Base-by-base conservation (phyloP, 495 filamentous ascomycete species). In the Hypoxylon crocopeplum region DNA sequence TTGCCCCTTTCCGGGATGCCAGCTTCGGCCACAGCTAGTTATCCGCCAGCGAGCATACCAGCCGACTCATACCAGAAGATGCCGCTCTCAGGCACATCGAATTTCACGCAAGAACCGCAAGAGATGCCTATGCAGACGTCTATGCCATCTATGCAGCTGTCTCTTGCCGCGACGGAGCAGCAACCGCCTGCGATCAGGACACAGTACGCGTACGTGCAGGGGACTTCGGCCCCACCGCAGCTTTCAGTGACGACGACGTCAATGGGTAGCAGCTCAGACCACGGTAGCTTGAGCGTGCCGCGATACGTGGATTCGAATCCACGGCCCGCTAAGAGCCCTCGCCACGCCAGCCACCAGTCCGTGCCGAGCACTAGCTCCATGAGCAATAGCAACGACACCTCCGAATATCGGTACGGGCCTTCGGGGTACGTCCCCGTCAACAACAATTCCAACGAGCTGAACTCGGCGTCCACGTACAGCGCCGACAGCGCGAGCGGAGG, bases 281-380 rank as follows among this genome's bases (percentile, higher is more conserved):
- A 75, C 62, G 68, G 67, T 62, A 68, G 69, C 30, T 69, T 79
- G 50, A 76, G 72, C 59, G 68, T 78, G 25, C 73, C 74, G 17
- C 70, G 77, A 47, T 81, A 80, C 61, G 72, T 82, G 22, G 79
- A 82, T 61, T 76, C 67, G 49, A 82, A 84, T 58, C 79, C 80
- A 11, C 75, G 81, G 11, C 81, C 81, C 13, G 66, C 78, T 37
- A 84, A 84, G 62, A 79, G 75, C 47, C 79, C 81, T 7, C 72
- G 81, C 13, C 79, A 82, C 58, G 71, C 69, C n/a, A 76, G 71
- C 67, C 77, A 76, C 68, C 78, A 72, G 57, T 79, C 77, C 12
- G 65, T 76, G 12, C 72, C 72, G 40, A 72, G 68, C 32, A 59
- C 65, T 33, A 69, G 71, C 50, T 78, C 77, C 17, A 70, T 78